Evolutionary conservation across 805 yeast genomes (phyloP), one percentile per base, ranked within the genome.

Genomic region (Candida caryicola): DNA sequence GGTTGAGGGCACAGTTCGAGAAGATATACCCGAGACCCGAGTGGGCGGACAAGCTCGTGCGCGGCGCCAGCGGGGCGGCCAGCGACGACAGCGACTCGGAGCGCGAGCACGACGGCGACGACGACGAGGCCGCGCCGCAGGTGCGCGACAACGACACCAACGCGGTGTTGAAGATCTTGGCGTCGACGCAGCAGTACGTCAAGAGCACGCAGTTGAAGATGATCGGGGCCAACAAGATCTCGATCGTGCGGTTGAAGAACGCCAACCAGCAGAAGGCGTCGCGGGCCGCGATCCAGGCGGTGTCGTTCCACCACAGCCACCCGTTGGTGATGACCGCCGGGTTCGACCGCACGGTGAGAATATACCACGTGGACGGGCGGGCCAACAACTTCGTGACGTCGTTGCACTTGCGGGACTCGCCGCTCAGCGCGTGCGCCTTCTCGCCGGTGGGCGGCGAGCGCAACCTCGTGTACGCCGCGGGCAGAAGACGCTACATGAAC

Each of bases 321-420:
- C 95, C 99, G 29, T 67, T 93, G 21, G 66, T 91, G 32, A 64
- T 93, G 37, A 85, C 96, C 0, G 95, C 93, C 40, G 99, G 99
- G 16, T 90, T 83, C 57, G 99, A 93, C 60, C 74, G 86, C 49
- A 84, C 96, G 0, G 59, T 93, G 38, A 73, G 99, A 49, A 71
- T 93, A 10, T 93, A 82, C 59, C 95, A 91, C 55, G 78, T 90
- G 35, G 98, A 93, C 59, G 97, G 98, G 12, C 85, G 84, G 53
- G 58, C 63, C 41, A 93, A 93, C 57, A 79, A 78, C 43, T 64
- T 91, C 28, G 95, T 90, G 23, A 83, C 96, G 3, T 81, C 95
- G 31, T 66, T 91, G 44, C 87, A 82, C 60, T 69, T 93, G 39
- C 76, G 81, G 36, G 81, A 85, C 46, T 75, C 87, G 8, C 96